Percentiles rank a stretch among this genome's conserved stretches.
Conservation (phyloP, 495 filamentous ascomycete genomes). For the Penicillium subrubescens region DNA sequence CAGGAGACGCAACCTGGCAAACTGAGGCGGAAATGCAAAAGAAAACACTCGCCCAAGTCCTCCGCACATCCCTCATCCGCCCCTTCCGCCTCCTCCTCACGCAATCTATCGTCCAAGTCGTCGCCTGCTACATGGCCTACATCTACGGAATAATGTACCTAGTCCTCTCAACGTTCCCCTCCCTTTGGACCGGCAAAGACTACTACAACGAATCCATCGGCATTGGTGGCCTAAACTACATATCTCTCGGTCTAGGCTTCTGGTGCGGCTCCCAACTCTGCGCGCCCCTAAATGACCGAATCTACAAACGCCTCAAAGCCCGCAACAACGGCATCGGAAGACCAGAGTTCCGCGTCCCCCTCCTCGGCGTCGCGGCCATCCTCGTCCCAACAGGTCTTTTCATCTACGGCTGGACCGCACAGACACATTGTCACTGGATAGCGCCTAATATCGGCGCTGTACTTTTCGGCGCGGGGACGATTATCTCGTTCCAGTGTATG, state of each 20-base stretch:
- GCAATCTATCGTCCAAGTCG: constrained; percentile 60
- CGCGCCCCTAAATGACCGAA: constrained; percentile 63
- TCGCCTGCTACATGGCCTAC: constrained; percentile 67
- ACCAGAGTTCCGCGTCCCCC: constrained; percentile 70
- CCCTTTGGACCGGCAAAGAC: constrained; percentile 54
- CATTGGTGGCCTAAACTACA: constrained; percentile 69
- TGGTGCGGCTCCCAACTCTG: constrained; percentile 64
- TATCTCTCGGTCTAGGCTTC: constrained; percentile 71
- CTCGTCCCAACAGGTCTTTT: constrained; percentile 66
- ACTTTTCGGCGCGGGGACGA: constrained; percentile 60
- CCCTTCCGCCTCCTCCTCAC: constrained; percentile 62
- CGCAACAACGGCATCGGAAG: constrained; percentile 56
- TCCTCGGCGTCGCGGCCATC: constrained; percentile 60
- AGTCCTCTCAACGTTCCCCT: constrained; percentile 67
- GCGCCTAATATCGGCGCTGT: constrained; percentile 68
- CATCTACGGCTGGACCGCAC: constrained; percentile 71
- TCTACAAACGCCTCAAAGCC: constrained; percentile 64
- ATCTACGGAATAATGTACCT: constrained; percentile 76
- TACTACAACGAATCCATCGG: constrained; percentile 63
- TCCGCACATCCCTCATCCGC: constrained; percentile 51
- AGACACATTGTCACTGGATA: constrained; percentile 68
- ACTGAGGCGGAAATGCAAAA: constrained; percentile 63
- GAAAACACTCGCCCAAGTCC: constrained; percentile 41
- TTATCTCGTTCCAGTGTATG: constrained; percentile 68
- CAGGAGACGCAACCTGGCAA: constrained; percentile 60